Base-by-base conservation (phyloP, 208 protist species). In the Willaertia magna region DNA sequence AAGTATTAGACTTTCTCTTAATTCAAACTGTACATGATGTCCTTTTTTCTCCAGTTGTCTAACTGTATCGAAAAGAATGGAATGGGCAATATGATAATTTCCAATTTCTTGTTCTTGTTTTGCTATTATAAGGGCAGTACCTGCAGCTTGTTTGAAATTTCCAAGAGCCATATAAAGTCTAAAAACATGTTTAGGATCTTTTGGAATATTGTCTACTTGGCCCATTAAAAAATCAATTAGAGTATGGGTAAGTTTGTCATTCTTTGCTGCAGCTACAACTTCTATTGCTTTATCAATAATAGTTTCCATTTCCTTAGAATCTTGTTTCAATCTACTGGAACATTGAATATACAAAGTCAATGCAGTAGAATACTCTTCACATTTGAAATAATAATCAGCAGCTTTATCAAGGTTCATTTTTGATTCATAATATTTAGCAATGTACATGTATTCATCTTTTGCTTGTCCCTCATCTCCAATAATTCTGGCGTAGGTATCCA, bases 151-250 rank as follows among this genome's bases (percentile, higher is more conserved):
- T 85, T 95, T 91, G 87, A 94, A 98, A 90, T 96, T 97, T 67
- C 96, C 95, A 39, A 98, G 91, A 12, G 95, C 95, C 90, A 99
- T 96, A 88, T 98, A 98, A 46, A 99, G 92, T 85, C 94, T 93
- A 90, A 98, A 98, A 85, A 98, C 97, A 89, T 98, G 97, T n/a
- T 96, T 94, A 1, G 95, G 95, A 86, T 98, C 95, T 92, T 98
- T 98, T 43, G 96, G 95, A 55, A 97, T 91, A 40, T 94, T 95
- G 87, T 98, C 96, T 0, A 89, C 91, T 85, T 97, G 94, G 30
- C 96, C 96, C 94, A 98, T 97, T 43, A 99, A 93, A 87, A 94
- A 98, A 89, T 98, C 96, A 87, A 98, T 95, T 79, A 98, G 93
- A 87, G 88, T 92, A 90, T 95, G 94, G 48, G 94, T 97, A n/a